phyloP scores from a whole-genome alignment of 495 filamentous ascomycete genomes.

The Penicillium longicatenatum region DNA sequence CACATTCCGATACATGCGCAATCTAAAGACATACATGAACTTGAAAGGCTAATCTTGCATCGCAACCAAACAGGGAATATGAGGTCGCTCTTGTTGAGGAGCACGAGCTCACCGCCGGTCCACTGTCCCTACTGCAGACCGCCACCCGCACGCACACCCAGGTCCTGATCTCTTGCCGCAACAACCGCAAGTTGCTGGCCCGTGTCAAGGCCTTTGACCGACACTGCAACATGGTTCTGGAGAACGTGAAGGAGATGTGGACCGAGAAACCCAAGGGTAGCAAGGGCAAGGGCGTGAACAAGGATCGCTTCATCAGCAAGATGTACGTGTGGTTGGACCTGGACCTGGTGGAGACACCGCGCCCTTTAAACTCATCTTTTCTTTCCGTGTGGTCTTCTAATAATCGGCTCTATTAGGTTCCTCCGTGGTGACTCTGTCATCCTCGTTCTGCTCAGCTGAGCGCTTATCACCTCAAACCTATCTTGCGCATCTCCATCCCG shows the following conservation, averaged over 20 bases:
- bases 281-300: conserved; percentile 91
- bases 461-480: conserved; percentile 6
- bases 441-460: conserved; percentile 83
- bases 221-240: conserved; percentile 97
- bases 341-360: not conserved
- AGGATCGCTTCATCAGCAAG: conserved; percentile 98
- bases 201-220: conserved; percentile 87
- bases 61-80: conserved; percentile 65
- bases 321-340: conserved; percentile 64
- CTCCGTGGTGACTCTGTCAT: conserved; percentile 93
- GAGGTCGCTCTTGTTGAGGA: conserved; percentile 87
- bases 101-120: conserved; percentile 84
- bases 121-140: conserved; percentile 89
- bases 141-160: conserved; percentile 85
- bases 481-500: conserved; percentile 17
- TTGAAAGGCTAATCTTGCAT: conserved; percentile 27
- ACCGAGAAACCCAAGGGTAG: conserved; percentile 89
- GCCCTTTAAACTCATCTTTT: not conserved
- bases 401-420: conserved; percentile 60
- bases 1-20: conserved; percentile 30
- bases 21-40: conserved; percentile 19
- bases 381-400: conserved; percentile 7
- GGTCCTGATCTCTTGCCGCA: conserved; percentile 87
- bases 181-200: conserved; percentile 82
- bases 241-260: conserved; percentile 99